phyloP scores from a whole-genome alignment of 805 yeast genomes.

The Cyberlindnera maclurae region DNA sequence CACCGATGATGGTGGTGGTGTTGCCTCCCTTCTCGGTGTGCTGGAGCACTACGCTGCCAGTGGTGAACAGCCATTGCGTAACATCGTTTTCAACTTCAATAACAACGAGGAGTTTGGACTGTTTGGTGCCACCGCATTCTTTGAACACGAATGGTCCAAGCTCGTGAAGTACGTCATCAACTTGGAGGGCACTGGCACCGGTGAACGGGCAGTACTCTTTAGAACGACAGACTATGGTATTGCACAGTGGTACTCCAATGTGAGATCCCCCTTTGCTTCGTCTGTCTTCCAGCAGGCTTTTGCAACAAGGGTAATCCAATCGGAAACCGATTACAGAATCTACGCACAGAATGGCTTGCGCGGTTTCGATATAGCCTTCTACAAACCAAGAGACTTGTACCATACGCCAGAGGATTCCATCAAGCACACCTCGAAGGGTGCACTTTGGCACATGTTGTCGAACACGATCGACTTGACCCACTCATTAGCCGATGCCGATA shows the following conservation, averaged over 20 bases:
- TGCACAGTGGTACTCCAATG: conserved; percentile 48
- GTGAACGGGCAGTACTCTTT: conserved; percentile 66
- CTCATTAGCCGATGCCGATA: conserved; percentile 36
- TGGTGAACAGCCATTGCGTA: conserved; percentile 52
- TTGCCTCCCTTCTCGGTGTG: conserved; percentile 72
- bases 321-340: conserved; percentile 82
- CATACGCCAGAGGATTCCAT: conserved; percentile 75
- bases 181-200: conserved; percentile 90
- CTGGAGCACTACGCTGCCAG: conserved; percentile 39
- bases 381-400: conserved; percentile 74
- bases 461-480: conserved; percentile 55
- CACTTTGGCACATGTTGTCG: conserved; percentile 81
- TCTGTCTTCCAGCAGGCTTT: conserved; percentile 84
- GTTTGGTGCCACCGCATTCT: conserved; percentile 70
- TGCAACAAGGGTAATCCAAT: conserved; percentile 57
- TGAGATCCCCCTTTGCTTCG: conserved; percentile 64
- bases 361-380: conserved; percentile 88
- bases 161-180: conserved; percentile 62
- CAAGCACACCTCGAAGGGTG: conserved; percentile 51
- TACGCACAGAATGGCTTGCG: conserved; percentile 62
- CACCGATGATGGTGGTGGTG: conserved; percentile 89
- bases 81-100: conserved; percentile 78
- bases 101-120: conserved; percentile 87
- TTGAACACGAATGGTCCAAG: conserved; percentile 65
- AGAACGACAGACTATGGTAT: conserved; percentile 78